Evolutionary conservation across 805 yeast genomes (phyloP), one percentile per base, ranked within the genome.

Genomic region (Yamadazyma philogaea): DNA sequence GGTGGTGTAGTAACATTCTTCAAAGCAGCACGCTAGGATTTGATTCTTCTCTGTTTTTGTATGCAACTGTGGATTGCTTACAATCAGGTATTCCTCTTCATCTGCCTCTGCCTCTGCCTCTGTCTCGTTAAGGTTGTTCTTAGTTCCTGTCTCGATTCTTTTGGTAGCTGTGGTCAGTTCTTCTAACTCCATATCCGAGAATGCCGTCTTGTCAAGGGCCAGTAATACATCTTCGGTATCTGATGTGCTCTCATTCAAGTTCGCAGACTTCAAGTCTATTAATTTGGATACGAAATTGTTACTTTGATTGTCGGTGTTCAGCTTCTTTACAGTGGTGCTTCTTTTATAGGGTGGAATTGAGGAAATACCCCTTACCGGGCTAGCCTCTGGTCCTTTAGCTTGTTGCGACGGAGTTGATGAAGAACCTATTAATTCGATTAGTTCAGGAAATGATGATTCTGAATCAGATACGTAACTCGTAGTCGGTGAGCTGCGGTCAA

Each of bases 81-180:
- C 47, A 7, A 61, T 48, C 56, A 53, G 59, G 41, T 53, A 62
- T 33, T 58, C 56, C 7, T 56, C 63, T 21, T 58, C 62, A 37
- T 58, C 59, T 15, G 45, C 53, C 3, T 19, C 39, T 4, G 18
- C n/a, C n/a, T 20, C 28, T 6, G 18, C 34, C 10, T 21, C 32
- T 4, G 18, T 30, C 3, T 12, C 10, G 4, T n/a, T 18, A 30
- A 4, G 10, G 28, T 11, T 4, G 10, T 24, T 24, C 12, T n/a
- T 24, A 5, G 10, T 24, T 7, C 8, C 10, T 4, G 12, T 5
- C 10, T 4, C 28, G 12, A 24, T 24, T 4, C 8, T 24, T 7
- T 24, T 7, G 10, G 28, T 3, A 11, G 4, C 28, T 24, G 28
- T 24, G 10, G 10, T 4, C 8, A 7, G 12, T 24, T 24, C 28